These are phyloP conservation scores for Turnera subulata DNA, from an alignment of 345 rosid species.

Conservation along the genomic window DNA sequence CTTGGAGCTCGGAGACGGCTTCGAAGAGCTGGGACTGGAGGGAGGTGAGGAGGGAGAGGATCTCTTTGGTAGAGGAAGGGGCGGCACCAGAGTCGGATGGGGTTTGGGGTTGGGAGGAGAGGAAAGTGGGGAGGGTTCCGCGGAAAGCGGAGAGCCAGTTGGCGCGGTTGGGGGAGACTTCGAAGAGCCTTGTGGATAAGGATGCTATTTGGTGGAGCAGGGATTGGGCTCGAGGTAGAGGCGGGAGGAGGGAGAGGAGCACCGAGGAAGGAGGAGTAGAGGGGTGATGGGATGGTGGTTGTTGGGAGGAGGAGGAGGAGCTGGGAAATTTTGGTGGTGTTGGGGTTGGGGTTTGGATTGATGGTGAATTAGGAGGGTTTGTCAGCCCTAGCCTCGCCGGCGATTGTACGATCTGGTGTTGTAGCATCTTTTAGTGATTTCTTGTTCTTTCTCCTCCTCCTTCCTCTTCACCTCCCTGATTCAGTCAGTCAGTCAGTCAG, in stretches of 20 bases:
- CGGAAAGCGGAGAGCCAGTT: conserved; percentile 75
- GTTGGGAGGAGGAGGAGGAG: conserved; percentile 37
- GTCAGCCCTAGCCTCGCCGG: conserved; percentile 87
- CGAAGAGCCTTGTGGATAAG: conserved; percentile 65
- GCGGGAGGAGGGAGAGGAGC: conserved; percentile 82
- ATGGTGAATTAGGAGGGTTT: conserved; percentile 75
- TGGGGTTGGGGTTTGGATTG: conserved; percentile 57
- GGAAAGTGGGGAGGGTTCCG: conserved; percentile 71
- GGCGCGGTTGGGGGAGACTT: conserved; percentile 71
- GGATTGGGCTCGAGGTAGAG: conserved; percentile 75
- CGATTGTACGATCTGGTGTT: conserved; percentile 74
- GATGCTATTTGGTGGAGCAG: conserved; percentile 84
- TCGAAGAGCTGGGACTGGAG: conserved; percentile 90
- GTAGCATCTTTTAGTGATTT: conserved; percentile 43
- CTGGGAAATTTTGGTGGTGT: too few species aligned
- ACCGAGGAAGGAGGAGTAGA: conserved; percentile 52
- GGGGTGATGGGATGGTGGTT: conserved; percentile 25
- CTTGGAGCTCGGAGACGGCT: conserved; percentile 85
- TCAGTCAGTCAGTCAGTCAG: too few species aligned
- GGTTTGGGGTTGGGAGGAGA: conserved; percentile 49
- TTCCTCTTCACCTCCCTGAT: too few species aligned
- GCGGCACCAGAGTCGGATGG: conserved; percentile 48
- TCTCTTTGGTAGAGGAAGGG: conserved; percentile 66
- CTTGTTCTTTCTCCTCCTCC: too few species aligned
- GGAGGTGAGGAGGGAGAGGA: conserved; percentile 53